phyloP scores from a whole-genome alignment of 148 eudicot genomes.

The Nyssa sinensis region DNA sequence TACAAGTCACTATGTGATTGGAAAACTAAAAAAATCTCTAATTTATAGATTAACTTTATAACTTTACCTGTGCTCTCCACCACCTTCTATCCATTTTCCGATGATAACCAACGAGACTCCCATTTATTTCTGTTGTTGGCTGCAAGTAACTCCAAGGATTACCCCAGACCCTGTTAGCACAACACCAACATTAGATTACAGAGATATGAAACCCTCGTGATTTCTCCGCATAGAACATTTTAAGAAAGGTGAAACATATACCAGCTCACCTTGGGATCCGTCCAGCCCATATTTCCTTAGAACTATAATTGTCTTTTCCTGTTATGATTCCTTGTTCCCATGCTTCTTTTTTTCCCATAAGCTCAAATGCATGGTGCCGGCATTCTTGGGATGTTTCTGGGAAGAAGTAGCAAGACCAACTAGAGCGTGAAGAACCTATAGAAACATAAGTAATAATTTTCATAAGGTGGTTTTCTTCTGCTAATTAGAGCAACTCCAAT shows the following conservation, averaged over 20 bases:
- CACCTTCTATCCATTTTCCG: constrained; percentile 92
- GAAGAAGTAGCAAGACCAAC: constrained; percentile 96
- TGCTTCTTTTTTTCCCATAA: constrained; percentile 61
- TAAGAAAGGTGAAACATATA: constrained; percentile 1
- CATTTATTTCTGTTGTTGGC: constrained; percentile 90
- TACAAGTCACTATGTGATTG: no score
- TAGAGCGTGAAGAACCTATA: constrained; percentile 65
- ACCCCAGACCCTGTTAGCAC: constrained; percentile 75
- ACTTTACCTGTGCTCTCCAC: constrained; percentile 97
- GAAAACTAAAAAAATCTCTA: not conserved
- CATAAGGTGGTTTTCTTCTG: not conserved
- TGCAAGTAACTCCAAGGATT: constrained; percentile 88
- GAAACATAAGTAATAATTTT: not conserved
- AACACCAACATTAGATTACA: not conserved
- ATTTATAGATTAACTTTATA: not conserved
- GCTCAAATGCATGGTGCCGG: constrained; percentile 61
- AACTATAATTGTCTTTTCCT: constrained; percentile 59
- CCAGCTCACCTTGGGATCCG: constrained; percentile 57
- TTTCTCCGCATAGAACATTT: not conserved
- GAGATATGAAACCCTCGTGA: not conserved
- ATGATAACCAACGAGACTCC: constrained; percentile 66
- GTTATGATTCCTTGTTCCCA: constrained; percentile 72
- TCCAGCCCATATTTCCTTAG: constrained; percentile 76
- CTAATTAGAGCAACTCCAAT: no score
- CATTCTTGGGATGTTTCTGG: constrained; percentile 91